Evolutionary conservation across 768 basidiomycete genomes (phyloP).

Genomic region (Calocybe cyanea): DNA sequence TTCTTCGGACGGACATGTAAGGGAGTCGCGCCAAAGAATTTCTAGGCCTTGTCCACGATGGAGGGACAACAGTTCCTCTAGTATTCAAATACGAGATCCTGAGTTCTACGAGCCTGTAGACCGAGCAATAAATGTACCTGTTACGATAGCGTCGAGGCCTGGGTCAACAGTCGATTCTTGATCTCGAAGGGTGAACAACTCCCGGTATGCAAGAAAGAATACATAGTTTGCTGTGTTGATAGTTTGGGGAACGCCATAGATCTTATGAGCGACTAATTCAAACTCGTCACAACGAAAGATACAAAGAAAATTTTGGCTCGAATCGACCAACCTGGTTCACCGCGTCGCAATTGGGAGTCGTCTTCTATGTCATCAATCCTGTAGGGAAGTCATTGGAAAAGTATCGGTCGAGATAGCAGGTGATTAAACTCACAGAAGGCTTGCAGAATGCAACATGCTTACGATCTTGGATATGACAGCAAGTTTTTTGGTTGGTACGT

Average conservation of each 20-base stretch:
- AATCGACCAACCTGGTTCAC: slow-evolving; percentile 60
- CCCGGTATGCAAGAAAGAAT: slow-evolving; percentile 90
- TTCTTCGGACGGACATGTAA: slow-evolving; percentile 90
- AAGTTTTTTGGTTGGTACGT: slow-evolving; percentile 72
- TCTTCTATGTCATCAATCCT: slow-evolving; percentile 97
- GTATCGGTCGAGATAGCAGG: neutral
- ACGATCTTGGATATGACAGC: slow-evolving; percentile 76
- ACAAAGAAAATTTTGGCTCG: neutral
- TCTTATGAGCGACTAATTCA: slow-evolving; percentile 79
- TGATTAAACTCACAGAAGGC: slow-evolving; percentile 65
- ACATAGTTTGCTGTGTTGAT: slow-evolving; percentile 98
- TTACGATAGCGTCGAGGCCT: slow-evolving; percentile 70
- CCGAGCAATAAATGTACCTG: slow-evolving; percentile 39
- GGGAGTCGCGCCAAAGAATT: slow-evolving; percentile 88
- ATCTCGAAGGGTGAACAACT: slow-evolving; percentile 61
- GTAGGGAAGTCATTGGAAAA: neutral
- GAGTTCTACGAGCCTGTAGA: neutral
- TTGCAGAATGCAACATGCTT: slow-evolving; percentile 92
- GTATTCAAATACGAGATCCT: neutral
- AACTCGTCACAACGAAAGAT: neutral
- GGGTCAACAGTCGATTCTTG: slow-evolving; percentile 21
- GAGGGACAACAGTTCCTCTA: slow-evolving; percentile 71
- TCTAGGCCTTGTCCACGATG: slow-evolving; percentile 96
- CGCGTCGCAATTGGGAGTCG: slow-evolving; percentile 80
- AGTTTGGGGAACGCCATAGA: slow-evolving; percentile 94